These are phyloP conservation scores for Mortierella polycephala DNA, from an alignment of 371 early-diverging fungal genomes.

Conservation along the genomic window DNA sequence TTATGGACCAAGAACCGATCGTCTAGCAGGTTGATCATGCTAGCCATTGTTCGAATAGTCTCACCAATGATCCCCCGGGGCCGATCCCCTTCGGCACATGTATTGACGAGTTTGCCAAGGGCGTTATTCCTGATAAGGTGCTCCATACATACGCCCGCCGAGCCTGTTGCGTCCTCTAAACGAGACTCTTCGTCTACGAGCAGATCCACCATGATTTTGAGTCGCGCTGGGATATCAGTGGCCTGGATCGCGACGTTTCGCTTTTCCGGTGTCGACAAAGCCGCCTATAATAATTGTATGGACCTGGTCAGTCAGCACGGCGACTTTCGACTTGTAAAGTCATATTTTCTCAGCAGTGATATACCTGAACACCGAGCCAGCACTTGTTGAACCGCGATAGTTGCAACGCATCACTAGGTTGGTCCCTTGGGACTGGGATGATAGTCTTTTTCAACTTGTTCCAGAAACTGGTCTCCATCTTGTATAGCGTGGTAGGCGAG, in stretches of 20 bases:
- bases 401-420: slow-evolving; percentile 72
- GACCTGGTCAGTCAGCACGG: background rate
- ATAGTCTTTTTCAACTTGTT: slow-evolving; percentile 60
- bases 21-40: slow-evolving; percentile 85
- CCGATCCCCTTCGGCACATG: slow-evolving; percentile 76
- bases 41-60: slow-evolving; percentile 80
- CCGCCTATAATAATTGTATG: slow-evolving; percentile 57
- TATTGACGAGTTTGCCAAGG: slow-evolving; percentile 78
- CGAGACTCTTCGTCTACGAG: slow-evolving; percentile 89
- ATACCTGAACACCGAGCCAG: slow-evolving; percentile 80
- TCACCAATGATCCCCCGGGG: slow-evolving; percentile 87
- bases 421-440: slow-evolving; percentile 69
- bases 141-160: slow-evolving; percentile 91
- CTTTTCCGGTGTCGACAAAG: slow-evolving; percentile 67
- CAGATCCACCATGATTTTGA: slow-evolving; percentile 87
- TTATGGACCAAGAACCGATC: slow-evolving; percentile 91
- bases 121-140: slow-evolving; percentile 86
- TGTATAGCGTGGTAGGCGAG: background rate
- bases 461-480: slow-evolving; percentile 37
- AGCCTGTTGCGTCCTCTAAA: slow-evolving; percentile 68
- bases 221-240: slow-evolving; percentile 81
- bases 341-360: background rate
- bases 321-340: background rate
- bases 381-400: slow-evolving; percentile 80
- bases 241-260: slow-evolving; percentile 68